Evolutionary conservation across 2,329 filamentous ascomycete genomes (phyloP).

Genomic region (Botrytis tulipae): DNA sequence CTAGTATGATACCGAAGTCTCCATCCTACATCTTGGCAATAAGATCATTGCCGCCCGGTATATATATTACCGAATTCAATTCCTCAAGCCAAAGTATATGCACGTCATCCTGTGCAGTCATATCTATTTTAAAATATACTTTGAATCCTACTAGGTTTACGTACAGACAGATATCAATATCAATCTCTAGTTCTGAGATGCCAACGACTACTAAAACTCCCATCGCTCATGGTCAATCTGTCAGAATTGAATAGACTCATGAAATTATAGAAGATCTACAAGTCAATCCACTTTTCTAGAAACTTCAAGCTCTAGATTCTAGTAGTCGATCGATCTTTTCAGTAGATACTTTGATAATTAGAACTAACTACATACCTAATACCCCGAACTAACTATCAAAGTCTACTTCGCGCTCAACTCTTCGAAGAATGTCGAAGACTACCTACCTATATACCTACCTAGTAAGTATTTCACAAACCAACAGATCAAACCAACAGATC

Average conservation of each 20-base stretch:
- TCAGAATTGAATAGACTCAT: neutral
- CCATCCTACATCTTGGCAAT: neutral
- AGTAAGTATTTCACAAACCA: neutral
- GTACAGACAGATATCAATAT: neutral
- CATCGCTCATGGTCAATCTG: neutral
- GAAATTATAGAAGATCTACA: too few species aligned
- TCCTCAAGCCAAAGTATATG: neutral
- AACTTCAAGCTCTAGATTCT: neutral
- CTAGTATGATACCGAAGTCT: neutral
- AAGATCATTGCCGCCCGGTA: neutral
- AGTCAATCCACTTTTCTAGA: too few species aligned
- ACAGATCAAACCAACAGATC: neutral
- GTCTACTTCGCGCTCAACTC: neutral
- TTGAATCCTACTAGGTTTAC: too few species aligned
- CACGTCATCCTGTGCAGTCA: neutral
- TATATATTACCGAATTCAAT: neutral
- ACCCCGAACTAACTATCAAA: neutral
- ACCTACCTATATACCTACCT: neutral
- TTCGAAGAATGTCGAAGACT: neutral
- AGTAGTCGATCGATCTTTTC: neutral
- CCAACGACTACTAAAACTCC: neutral
- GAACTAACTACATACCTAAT: neutral
- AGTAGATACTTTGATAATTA: neutral
- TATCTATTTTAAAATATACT: neutral
- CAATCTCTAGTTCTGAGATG: neutral